A percentile compares a stretch with the other conserved stretches of the same genome.
These are phyloP conservation scores for Ophiosphaerella korrae DNA, from an alignment of 2,329 filamentous ascomycete genomes.

Conservation along the genomic window DNA sequence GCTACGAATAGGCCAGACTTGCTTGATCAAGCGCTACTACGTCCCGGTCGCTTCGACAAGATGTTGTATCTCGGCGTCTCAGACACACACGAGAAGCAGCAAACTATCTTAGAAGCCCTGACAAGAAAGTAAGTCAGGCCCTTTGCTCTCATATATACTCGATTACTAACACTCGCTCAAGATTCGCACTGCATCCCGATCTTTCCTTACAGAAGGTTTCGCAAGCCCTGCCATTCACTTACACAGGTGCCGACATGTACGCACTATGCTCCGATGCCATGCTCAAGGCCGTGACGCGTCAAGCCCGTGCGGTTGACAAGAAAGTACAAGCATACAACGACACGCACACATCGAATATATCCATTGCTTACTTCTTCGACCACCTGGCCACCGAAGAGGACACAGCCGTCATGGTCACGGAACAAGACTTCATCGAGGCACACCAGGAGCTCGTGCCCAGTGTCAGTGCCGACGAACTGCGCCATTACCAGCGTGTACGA, in stretches of 20 bases:
- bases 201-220: constrained; percentile 78
- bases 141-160: background rate
- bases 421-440: constrained; percentile 84
- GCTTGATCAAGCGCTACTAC: constrained; percentile 84
- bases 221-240: constrained; percentile 84
- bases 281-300: constrained; percentile 96
- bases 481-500: constrained; percentile 87
- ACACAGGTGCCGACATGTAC: constrained; percentile 97
- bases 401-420: constrained; percentile 83
- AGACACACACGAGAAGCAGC: constrained; percentile 95
- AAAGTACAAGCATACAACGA: constrained; percentile 76
- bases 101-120: constrained; percentile 89
- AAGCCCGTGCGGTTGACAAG: constrained; percentile 80
- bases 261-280: constrained; percentile 97
- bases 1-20: constrained; percentile 95
- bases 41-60: constrained; percentile 94
- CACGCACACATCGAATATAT: constrained; percentile 58
- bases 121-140: constrained; percentile 79
- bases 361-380: constrained; percentile 94
- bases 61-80: constrained; percentile 97
- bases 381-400: constrained; percentile 84
- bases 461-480: constrained; percentile 88
- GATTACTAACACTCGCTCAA: constrained; percentile 42
- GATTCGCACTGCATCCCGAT: constrained; percentile 81
- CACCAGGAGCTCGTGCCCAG: constrained; percentile 87